A percentile compares a stretch with the other conserved stretches of the same genome.
phyloP scores from a whole-genome alignment of 768 basidiomycete species.

The Pseudohyphozyma bogoriensis region DNA sequence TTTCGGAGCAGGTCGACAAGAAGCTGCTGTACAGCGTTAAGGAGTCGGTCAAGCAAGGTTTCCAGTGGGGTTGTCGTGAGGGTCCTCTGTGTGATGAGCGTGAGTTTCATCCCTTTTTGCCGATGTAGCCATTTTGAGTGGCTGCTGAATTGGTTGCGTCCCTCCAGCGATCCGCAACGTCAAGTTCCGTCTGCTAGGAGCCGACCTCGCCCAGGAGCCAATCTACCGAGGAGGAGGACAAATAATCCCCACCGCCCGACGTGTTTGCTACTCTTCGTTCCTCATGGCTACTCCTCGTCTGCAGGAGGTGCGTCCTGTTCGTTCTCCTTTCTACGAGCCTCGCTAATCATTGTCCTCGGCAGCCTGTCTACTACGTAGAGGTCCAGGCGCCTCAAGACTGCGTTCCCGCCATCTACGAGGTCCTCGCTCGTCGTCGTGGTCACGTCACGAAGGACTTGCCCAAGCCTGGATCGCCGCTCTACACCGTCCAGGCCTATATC shows the following conservation, averaged over 20 bases:
- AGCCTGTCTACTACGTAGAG: slow-evolving; percentile 97
- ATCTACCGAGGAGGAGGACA: slow-evolving; percentile 98
- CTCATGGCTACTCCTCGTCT: slow-evolving; percentile 59
- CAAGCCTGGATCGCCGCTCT: slow-evolving; percentile 93
- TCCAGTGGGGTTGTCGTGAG: slow-evolving; percentile 98
- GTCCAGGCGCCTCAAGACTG: slow-evolving; percentile 99
- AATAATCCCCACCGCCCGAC: slow-evolving; percentile 95
- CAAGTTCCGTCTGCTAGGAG: slow-evolving; percentile 91
- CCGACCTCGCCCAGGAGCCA: slow-evolving; percentile 82
- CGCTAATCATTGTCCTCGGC: slow-evolving; percentile 50
- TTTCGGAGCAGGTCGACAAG: slow-evolving; percentile 65
- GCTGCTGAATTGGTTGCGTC: neutral
- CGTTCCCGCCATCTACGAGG: slow-evolving; percentile 96
- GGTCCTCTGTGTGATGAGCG: slow-evolving; percentile 97
- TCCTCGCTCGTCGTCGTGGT: slow-evolving; percentile 95
- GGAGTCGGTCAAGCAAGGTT: slow-evolving; percentile 95
- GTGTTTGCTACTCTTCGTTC: slow-evolving; percentile 98
- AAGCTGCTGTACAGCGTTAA: slow-evolving; percentile 78
- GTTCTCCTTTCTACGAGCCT: neutral
- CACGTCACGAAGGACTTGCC: slow-evolving; percentile 98
- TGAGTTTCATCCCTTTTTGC: slow-evolving; percentile 48
- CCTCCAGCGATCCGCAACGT: slow-evolving; percentile 87
- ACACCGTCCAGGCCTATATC: slow-evolving; percentile 95
- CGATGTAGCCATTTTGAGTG: neutral
- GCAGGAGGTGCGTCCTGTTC: slow-evolving; percentile 34